Base-by-base conservation (phyloP, 805 yeast species). In the Vanderwaltozyma yarrowii region DNA sequence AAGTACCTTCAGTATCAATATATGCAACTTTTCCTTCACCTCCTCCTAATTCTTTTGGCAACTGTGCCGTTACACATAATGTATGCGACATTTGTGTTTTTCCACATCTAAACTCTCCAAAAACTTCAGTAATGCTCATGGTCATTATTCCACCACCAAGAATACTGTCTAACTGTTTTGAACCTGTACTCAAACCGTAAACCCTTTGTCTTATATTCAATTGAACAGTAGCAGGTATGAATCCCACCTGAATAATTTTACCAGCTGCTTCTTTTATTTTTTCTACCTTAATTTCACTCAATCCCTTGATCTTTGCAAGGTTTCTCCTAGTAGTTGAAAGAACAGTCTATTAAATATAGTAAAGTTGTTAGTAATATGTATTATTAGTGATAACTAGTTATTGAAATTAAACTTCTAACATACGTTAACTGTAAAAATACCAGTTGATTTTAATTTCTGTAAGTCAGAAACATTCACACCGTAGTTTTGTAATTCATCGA, bases 61-160 rank as follows among this genome's bases (percentile, higher is more conserved):
- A 58, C 53, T 81, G 89, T 29, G 86, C 69, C 1, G 87, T 78
- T 11, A 81, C 86, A 37, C 88, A 80, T 40, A 81, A 64, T 0
- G 89, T 81, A 54, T 81, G 89, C 17, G 88, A 78, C 54, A 81
- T 60, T 55, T 81, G 89, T n/a, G 88, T 80, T 51, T 81, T 81
- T 30, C 89, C 89, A 39, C 88, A 80, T 52, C 89, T 65, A 47
- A 78, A 81, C 49, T 81, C 89, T 1, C 89, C 89, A 61, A 78
- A 81, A 0, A 79, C 85, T 54, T 81, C 89, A 0, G 87, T 79
- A 38, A 80, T 76, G 24, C 83, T 73, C 67, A 83, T 84, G 0
- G 88, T 77, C 64, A 76, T 78, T 30, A 81, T 65, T 0, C 89
- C 88, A 8, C 87, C 89, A 11, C 87, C 87, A 11, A 81, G 61